A percentile compares a stretch with the other conserved stretches of the same genome.
Conservation (phyloP, 2,329 filamentous ascomycete species). For the Colletotrichum limetticola region DNA sequence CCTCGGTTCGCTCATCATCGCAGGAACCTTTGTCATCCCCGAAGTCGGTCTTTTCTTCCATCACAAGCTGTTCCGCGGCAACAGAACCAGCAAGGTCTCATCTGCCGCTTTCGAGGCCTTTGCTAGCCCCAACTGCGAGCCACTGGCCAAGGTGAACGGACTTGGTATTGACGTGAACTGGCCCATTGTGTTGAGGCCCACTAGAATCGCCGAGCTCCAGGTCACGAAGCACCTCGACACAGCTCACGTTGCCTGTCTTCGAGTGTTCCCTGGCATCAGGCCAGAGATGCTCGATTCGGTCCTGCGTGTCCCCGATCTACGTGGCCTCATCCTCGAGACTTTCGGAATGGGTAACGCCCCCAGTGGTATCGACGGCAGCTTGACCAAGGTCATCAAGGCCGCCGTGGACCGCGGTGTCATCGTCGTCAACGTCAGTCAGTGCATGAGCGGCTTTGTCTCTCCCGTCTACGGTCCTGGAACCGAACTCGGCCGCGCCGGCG, state of each 20-base stretch:
- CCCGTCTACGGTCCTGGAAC: slow-evolving; percentile 83
- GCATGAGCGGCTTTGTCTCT: slow-evolving; percentile 80
- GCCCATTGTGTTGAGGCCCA: slow-evolving; percentile 80
- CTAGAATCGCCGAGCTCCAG: slow-evolving; percentile 77
- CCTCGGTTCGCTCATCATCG: slow-evolving; percentile 87
- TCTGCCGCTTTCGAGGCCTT: slow-evolving; percentile 90
- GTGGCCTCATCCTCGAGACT: slow-evolving; percentile 87
- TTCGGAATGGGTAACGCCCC: slow-evolving; percentile 95
- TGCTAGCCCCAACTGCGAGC: slow-evolving; percentile 85
- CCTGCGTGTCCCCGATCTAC: slow-evolving; percentile 78
- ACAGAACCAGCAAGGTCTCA: slow-evolving; percentile 88
- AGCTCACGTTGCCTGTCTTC: slow-evolving; percentile 87
- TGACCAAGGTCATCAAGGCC: slow-evolving; percentile 80
- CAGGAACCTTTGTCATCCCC: slow-evolving; percentile 91
- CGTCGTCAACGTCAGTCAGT: slow-evolving; percentile 93
- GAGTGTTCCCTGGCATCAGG: slow-evolving; percentile 92
- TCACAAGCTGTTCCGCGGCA: slow-evolving; percentile 88
- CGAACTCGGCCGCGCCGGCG: slow-evolving; percentile 82
- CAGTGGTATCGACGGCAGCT: slow-evolving; percentile 79
- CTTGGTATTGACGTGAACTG: slow-evolving; percentile 85
- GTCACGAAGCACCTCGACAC: slow-evolving; percentile 83
- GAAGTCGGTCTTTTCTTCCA: slow-evolving; percentile 96
- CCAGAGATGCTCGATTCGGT: slow-evolving; percentile 94
- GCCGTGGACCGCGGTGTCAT: slow-evolving; percentile 85
- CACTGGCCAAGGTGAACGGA: slow-evolving; percentile 83